phyloP scores from a whole-genome alignment of 192 early-diverging fungal genomes.

The Obelidium mucronatum region DNA sequence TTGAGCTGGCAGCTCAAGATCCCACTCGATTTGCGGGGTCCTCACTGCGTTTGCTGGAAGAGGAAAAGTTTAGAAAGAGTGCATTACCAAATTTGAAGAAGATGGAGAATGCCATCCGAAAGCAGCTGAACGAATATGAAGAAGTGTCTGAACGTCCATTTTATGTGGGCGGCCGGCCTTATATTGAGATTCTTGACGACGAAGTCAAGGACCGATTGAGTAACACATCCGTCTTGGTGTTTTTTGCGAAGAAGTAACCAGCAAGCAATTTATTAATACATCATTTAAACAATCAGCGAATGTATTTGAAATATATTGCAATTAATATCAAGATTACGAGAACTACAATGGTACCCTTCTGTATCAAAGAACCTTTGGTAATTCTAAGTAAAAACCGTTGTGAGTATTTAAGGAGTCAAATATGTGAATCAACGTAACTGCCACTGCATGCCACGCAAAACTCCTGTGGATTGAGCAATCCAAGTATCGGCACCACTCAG shows the following conservation, averaged over 20 bases:
- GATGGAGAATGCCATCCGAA: constrained; percentile 66
- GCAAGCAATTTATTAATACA: no score
- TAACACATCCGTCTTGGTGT: not conserved
- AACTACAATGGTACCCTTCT: constrained; percentile 19
- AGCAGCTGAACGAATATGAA: constrained; percentile 63
- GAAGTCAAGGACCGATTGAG: constrained; percentile 14
- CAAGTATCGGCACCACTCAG: constrained; percentile 60
- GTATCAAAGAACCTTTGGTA: constrained; percentile 21
- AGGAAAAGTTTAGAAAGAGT: constrained; percentile 79
- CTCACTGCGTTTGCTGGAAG: constrained; percentile 79
- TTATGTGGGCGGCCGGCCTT: not conserved
- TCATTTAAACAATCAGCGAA: constrained; percentile 17
- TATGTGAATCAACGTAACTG: constrained; percentile 69
- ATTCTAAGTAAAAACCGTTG: constrained; percentile 6
- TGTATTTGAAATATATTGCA: constrained; percentile 23
- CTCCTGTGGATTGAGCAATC: constrained; percentile 58
- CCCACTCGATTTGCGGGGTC: constrained; percentile 74
- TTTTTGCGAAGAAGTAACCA: constrained; percentile 1
- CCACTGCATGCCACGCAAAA: constrained; percentile 72
- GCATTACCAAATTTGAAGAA: constrained; percentile 76
- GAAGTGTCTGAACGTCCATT: constrained; percentile 12
- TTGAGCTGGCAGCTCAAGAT: constrained; percentile 78
- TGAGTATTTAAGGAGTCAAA: not conserved
- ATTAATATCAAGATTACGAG: constrained; percentile 19
- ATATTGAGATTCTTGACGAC: not conserved